Percentiles rank a stretch among this genome's conserved stretches.
Evolutionary conservation across 2,329 filamentous ascomycete species (phyloP).

Genomic region (Colletotrichum tofieldiae): DNA sequence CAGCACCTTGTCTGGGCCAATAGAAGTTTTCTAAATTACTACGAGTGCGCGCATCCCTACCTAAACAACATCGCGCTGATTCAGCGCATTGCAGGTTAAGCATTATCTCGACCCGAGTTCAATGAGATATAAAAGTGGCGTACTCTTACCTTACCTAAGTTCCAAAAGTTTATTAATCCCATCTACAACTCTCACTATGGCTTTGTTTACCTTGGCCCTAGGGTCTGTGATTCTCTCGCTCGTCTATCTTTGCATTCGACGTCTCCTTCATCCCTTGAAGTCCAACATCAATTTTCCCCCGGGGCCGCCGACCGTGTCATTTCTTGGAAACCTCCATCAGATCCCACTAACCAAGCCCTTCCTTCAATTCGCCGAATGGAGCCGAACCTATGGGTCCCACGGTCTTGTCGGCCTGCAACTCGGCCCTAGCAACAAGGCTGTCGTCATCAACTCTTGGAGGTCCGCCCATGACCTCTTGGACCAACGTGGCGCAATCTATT

Average conservation of each 20-base stretch:
- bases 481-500: constrained; percentile 54
- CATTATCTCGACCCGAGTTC: not conserved
- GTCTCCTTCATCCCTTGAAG: not conserved
- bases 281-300: constrained; percentile 43
- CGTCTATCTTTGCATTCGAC: not conserved
- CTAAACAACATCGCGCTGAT: not conserved
- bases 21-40: not conserved
- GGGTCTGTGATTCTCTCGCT: not conserved
- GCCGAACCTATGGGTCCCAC: constrained; percentile 49
- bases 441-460: constrained; percentile 52
- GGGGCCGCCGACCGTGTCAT: constrained; percentile 45
- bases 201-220: not conserved
- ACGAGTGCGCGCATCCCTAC: not conserved
- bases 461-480: constrained; percentile 56
- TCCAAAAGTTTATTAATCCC: not conserved
- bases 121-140: not conserved
- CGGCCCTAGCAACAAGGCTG: constrained; percentile 49
- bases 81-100: not conserved
- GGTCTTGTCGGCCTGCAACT: constrained; percentile 51
- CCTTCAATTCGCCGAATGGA: constrained; percentile 51
- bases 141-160: not conserved
- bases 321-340: constrained; percentile 48
- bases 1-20: not conserved
- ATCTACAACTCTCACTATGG: not conserved
- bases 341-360: constrained; percentile 48